These are phyloP conservation scores for Scenedesmus sp. DNA, from an alignment of 163 green algal species.

Conservation along the genomic window DNA sequence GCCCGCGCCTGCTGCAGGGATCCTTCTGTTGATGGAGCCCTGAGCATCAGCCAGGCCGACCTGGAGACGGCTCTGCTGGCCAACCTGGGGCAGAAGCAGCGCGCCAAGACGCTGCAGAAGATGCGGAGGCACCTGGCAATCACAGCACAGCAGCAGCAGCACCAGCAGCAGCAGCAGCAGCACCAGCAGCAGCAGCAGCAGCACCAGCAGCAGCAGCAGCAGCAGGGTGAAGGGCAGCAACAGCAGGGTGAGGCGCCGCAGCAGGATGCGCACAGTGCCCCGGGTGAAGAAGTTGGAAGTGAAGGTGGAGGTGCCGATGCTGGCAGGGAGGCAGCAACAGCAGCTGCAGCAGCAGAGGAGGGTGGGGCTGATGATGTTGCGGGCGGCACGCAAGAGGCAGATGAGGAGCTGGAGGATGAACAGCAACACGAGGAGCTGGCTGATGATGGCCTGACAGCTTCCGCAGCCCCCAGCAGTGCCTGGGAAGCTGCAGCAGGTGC, in stretches of 20 bases:
- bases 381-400: not conserved
- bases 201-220: not conserved
- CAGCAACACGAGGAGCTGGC: not conserved
- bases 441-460: not conserved
- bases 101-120: conserved; percentile 57
- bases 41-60: conserved; percentile 53
- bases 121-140: conserved; percentile 24
- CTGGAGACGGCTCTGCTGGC: conserved; percentile 69
- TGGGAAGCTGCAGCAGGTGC: too few species aligned
- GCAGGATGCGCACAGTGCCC: not conserved
- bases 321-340: not conserved
- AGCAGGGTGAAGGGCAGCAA: not conserved
- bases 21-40: conserved; percentile 35
- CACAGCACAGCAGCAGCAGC: not conserved
- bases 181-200: not conserved
- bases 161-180: not conserved
- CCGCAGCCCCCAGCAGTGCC: too few species aligned
- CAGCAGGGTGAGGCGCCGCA: not conserved
- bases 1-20: conserved; percentile 22
- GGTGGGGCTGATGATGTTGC: not conserved
- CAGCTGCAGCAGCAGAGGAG: not conserved
- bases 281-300: not conserved
- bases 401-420: not conserved
- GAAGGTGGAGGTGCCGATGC: not conserved
- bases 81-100: conserved; percentile 63